Conservation (phyloP, 768 basidiomycete species). For the Vararia minispora region DNA sequence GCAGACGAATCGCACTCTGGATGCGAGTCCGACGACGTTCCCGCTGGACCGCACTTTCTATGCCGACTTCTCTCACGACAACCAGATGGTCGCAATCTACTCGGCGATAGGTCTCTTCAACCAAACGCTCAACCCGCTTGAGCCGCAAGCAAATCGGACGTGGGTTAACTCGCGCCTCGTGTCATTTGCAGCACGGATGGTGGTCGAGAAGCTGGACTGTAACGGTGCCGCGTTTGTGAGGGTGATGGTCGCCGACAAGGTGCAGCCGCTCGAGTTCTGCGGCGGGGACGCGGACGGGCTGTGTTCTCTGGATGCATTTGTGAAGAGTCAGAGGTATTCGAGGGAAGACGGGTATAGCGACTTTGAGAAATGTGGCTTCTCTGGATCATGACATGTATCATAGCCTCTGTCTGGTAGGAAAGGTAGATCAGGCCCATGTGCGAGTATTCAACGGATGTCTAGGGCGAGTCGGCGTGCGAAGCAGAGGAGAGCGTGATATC, state of each 20-base stretch:
- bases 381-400: too few relatives aligned
- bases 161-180: conserved; percentile 55
- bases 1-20: conserved; percentile 68
- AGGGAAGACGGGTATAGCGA: conserved; percentile 59
- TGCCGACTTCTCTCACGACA: conserved; percentile 81
- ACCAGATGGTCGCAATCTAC: conserved; percentile 73
- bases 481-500: too few relatives aligned
- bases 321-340: conserved; percentile 62
- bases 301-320: conserved; percentile 55
- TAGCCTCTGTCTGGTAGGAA: too few relatives aligned
- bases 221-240: conserved; percentile 36
- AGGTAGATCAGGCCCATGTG: too few relatives aligned
- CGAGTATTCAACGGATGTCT: too few relatives aligned
- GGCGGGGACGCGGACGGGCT: conserved; percentile 39
- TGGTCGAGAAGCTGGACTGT: conserved; percentile 59
- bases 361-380: conserved; percentile 58
- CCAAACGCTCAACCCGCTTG: conserved; percentile 17
- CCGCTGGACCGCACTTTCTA: conserved; percentile 57
- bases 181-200: conserved; percentile 67
- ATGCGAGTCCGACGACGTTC: conserved; percentile 52
- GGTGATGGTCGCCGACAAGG: conserved; percentile 68
- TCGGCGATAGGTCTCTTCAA: conserved; percentile 39
- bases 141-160: conserved; percentile 15
- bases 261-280: conserved; percentile 56
- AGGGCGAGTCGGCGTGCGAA: too few relatives aligned